A percentile compares a stretch with the other conserved stretches of the same genome.
Conservation (phyloP, 2,329 filamentous ascomycete genomes). For the Penicillium sp. region DNA sequence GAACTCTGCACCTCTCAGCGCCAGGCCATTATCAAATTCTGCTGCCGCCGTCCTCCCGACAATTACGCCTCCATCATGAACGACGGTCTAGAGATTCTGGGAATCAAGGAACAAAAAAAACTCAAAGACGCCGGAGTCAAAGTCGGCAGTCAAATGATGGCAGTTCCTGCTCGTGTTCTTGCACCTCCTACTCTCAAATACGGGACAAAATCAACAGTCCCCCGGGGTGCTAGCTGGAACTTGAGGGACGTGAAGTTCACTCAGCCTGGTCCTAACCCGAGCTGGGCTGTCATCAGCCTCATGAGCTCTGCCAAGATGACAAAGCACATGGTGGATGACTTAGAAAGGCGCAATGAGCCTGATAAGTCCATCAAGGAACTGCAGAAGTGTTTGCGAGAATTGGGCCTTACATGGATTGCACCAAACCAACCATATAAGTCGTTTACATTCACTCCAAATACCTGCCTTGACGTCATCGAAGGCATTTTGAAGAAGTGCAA, state of each 20-base stretch:
- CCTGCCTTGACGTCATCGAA: not conserved
- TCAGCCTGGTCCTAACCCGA: not conserved
- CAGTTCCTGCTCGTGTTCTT: conserved; percentile 16
- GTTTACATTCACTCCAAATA: not conserved
- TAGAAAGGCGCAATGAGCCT: not conserved
- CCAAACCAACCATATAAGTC: not conserved
- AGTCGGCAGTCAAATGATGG: conserved; percentile 10
- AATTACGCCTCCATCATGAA: conserved; percentile 64
- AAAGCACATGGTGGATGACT: not conserved
- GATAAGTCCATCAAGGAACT: not conserved
- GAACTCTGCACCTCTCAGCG: conserved; percentile 62
- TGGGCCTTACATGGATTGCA: not conserved
- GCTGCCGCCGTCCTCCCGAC: conserved; percentile 63
- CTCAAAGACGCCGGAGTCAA: conserved; percentile 4
- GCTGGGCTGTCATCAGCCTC: conserved; percentile 6
- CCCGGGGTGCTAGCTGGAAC: conserved; percentile 17
- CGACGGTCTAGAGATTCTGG: conserved; percentile 18
- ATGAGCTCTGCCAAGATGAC: not conserved
- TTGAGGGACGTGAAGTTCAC: conserved; percentile 11
- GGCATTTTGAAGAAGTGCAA: not conserved
- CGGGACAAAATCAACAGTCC: not conserved
- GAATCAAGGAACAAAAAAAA: not conserved
- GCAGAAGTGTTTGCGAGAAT: not conserved
- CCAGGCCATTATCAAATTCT: conserved; percentile 67
- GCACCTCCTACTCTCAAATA: conserved; percentile 15